Evolutionary conservation across 768 basidiomycete species (phyloP), one percentile per base, ranked within the genome.

Genomic region (Cantharellus cinnabarinus): DNA sequence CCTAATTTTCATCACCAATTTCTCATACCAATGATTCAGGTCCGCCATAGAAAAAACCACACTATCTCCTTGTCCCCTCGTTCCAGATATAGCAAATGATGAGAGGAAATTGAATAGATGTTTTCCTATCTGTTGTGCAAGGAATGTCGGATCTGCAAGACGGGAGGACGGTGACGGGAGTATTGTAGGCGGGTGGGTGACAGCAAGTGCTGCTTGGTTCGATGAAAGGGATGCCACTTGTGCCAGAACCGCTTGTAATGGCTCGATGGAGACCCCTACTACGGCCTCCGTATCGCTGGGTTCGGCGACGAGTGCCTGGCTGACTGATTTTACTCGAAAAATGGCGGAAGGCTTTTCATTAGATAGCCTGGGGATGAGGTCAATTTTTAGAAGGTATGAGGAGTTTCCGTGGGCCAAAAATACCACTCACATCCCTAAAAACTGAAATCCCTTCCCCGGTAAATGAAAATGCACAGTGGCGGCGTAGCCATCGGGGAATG

Each of bases 301-400:
- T 7, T 54, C 7, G 44, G 44, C 44, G 29, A 48, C 44, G 64
- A 70, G 67, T 3, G 67, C 65, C n/a, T 71, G 73, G 66, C 79
- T 83, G 5, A 77, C 77, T 4, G 83, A 81, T 3, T 81, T 78
- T 34, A 89, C 74, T 34, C 88, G 85, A 71, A 89, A 89, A 66
- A 90, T 87, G 0, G 87, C 85, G 5, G 86, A 88, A 0, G 88
- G 88, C 67, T 89, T 89, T 40, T 89, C 86, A 66, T 89, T 89
- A 10, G 87, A 87, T 35, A 93, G 75, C 81, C 88, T 90, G 63
- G 10, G 15, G 7, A 57, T 50, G 42, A 29, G 59, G 58, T 34
- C 58, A 50, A 37, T 15, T 39, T 44, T 40, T 34, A 50, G 51
- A 42, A 10, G 10, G 52, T 1, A 37, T 54, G 41, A 40, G 58